Base-by-base conservation (phyloP, 331 rosid genomes). In the Spiraea crenata region DNA sequence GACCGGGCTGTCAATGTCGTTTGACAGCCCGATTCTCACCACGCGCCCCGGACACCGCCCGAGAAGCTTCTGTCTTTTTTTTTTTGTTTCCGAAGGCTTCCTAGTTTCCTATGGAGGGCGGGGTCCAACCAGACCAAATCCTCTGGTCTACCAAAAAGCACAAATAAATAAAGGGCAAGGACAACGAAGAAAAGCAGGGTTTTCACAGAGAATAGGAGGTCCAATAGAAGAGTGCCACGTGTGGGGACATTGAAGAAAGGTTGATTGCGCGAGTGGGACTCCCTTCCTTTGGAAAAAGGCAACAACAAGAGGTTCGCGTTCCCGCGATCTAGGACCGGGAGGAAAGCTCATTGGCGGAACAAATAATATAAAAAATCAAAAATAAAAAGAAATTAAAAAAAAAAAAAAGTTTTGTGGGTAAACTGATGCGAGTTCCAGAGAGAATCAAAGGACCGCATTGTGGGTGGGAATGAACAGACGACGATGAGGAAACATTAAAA, bases 1-100 rank as follows among this genome's bases (percentile, higher is more conserved):
- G 82, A 76, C 49, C 84, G 91, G 93, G 96, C 89, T 85, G 97
- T 77, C 97, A 81, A 64, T 40, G 72, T 67, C 66, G 74, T 25
- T 81, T 65, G 93, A 87, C 93, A 87, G 93, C 93, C 91, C 91
- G 78, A 81, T 63, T 13, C 54, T 58, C 63, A 7, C 50, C 9
- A 38, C 48, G 64, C 58, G 63, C 60, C 6, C 65, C 19, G 41
- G 45, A 20, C 58, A 15, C 80, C 73, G 54, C 60, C 75, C 76
- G 20, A 65, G 73, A 63, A 64, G 10, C 40, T 6, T 45, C 47
- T 68, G 10, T 39, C 31, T 47, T 8, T 3, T 31, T 8, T 46
- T 47, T 16, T 8, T 63, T 34, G 4, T 25, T 57, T 9, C 39
- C 41, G 39, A 20, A 4, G 20, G n/a, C 16, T 5, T 25, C n/a